Base-by-base conservation (phyloP, 2,329 filamentous ascomycete genomes). In the Blastomyces silverae region DNA sequence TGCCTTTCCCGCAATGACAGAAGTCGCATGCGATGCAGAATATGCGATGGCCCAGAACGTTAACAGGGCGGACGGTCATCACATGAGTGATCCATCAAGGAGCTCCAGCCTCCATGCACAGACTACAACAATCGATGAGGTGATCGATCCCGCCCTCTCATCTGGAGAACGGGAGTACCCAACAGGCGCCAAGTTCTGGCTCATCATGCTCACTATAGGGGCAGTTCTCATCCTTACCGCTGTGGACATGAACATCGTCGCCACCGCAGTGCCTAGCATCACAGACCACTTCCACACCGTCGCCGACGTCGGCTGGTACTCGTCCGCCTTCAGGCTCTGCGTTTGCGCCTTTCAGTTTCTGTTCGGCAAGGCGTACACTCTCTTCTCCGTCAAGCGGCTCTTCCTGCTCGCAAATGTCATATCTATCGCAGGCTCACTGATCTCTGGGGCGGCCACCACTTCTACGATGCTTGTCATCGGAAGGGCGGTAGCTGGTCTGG, bases 301-400 rank as follows among this genome's bases (percentile, higher is more conserved):
- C 42, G 61, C 69, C 6, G 70, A 74, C 48, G 69, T 74, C 6
- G 73, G 72, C 22, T 74, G 72, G 71, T 74, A 74, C 48, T 69
- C 69, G 2, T 70, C 71, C 11, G 65, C 70, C 20, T 71, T 37
- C 42, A 28, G 25, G 13, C 50, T 53, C 22, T 28, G 66, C 64
- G 62, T 55, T 20, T 72, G 70, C 44, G 66, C 67, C 1, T 72
- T 72, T 34, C 67, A 70, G 37, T 71, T 48, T 64, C 59, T 25
- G 22, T 71, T 71, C 39, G 70, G 64, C 0, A 69, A 74, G 67
- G 39, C 73, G 17, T 78, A 75, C 64, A 71, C 66, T n/a, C 64
- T 72, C n/a, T 77, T 74, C 69, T 67, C 70, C 1, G 68, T 72
- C 31, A 77, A 76, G 59, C 10, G 28, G 0, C 44, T 74, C 17